Evolutionary conservation across 305 asterid species (phyloP), one percentile per base, ranked within the genome.

Genomic region (Plantago lanceolata): DNA sequence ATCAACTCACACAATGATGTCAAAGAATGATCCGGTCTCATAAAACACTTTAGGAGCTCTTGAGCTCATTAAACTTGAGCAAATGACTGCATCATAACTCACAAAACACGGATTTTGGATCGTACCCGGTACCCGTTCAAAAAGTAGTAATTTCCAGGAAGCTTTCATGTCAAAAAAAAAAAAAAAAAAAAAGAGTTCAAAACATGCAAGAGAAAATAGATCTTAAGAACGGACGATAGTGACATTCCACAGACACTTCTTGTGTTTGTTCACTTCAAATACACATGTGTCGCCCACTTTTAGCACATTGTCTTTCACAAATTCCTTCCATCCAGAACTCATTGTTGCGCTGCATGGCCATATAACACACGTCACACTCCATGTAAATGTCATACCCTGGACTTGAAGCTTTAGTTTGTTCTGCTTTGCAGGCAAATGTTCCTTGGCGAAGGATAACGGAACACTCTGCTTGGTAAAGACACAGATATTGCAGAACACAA

Each of bases 361-460:
- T 0, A 1, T 0, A 8, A 24, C 28, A 37, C 12, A 55, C 37
- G 8, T 15, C 17, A 57, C 61, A 16, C 0, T 15, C 61, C 61
- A 57, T 57, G 45, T 62, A 48, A 28, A 57, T 57, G 45, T 62
- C 58, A 28, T 33, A 26, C 48, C 60, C 3, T 24, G 49, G 29
- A 47, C 40, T 1, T 19, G 45, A 8, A 57, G 17, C 29, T 2
- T 54, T 47, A 16, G 31, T 1, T 21, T 18, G 20, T 19, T 31
- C 17, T 8, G n/a, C 55, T 24, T 3, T 16, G 13, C 12, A 57
- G 12, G 53, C 54, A 56, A 62, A 33, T 24, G 14, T 29, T 48
- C 40, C 14, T 9, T 48, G 3, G 20, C 16, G 37, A 19, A 57
- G 20, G 48, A 18, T 35, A 14, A 0, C 1, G 33, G 11, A 16